A percentile compares a stretch with the other conserved stretches of the same genome.
These are phyloP conservation scores for Moesziomyces antarcticus DNA, from an alignment of 1,284 basidiomycete genomes.

Conservation along the genomic window DNA sequence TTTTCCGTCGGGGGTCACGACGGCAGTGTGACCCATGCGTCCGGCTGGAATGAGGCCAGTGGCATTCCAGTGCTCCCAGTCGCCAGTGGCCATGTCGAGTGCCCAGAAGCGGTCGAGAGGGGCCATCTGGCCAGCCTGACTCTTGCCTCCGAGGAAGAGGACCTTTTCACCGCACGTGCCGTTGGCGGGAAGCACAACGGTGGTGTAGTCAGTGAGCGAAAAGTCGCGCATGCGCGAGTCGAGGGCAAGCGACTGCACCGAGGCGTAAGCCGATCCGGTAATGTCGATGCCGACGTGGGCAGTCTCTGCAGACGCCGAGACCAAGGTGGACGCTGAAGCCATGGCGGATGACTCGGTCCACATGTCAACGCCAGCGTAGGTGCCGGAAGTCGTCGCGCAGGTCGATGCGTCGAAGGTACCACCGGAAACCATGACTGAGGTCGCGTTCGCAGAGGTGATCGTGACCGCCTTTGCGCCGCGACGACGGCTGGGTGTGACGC, in stretches of 20 bases:
- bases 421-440: slow-evolving; percentile 33
- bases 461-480: slow-evolving; percentile 32
- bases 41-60: slow-evolving; percentile 56
- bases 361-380: slow-evolving; percentile 36
- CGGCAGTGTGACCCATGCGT: slow-evolving; percentile 65
- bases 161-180: slow-evolving; percentile 31
- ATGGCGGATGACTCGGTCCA: slow-evolving; percentile 18
- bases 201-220: slow-evolving; percentile 62
- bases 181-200: slow-evolving; percentile 31
- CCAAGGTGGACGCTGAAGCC: background rate
- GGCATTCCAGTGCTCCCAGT: slow-evolving; percentile 56
- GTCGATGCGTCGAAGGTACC: slow-evolving; percentile 24
- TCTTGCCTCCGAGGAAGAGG: slow-evolving; percentile 65
- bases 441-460: slow-evolving; percentile 11
- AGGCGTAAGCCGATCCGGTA: slow-evolving; percentile 5
- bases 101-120: slow-evolving; percentile 51
- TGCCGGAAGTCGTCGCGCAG: slow-evolving; percentile 19
- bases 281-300: slow-evolving; percentile 23
- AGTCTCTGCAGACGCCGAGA: slow-evolving; percentile 5
- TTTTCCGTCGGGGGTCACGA: slow-evolving; percentile 53
- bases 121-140: slow-evolving; percentile 47
- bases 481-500: slow-evolving; percentile 7
- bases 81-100: slow-evolving; percentile 51
- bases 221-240: slow-evolving; percentile 38
- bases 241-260: slow-evolving; percentile 28